A percentile compares a stretch with the other conserved stretches of the same genome.
Evolutionary conservation across 768 basidiomycete genomes (phyloP).

Genomic region (Kwoniella sp.): DNA sequence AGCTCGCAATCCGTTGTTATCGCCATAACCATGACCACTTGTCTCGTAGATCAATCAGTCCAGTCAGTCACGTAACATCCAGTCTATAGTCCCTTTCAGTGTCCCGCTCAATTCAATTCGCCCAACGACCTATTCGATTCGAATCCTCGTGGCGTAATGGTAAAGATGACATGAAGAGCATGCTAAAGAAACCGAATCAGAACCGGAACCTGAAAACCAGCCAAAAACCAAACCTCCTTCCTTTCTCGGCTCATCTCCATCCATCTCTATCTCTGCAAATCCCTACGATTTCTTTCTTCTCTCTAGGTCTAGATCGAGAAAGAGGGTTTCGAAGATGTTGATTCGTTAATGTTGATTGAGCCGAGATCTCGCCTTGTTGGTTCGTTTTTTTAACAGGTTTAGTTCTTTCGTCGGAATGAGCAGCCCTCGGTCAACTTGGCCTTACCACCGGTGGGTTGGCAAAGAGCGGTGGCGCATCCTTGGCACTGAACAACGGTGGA

Average conservation of each 20-base stretch:
- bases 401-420: conserved; percentile 92
- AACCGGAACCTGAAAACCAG: conserved; percentile 2
- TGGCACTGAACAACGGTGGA: conserved; percentile 95
- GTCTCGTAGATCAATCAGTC: too few species aligned
- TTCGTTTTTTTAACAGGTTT: conserved; percentile 27
- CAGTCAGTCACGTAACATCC: too few species aligned
- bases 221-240: background rate
- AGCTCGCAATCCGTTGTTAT: too few species aligned
- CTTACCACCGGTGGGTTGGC: conserved; percentile 98
- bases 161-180: conserved; percentile 27
- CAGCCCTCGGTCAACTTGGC: conserved; percentile 97
- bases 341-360: background rate
- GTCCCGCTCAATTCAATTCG: too few species aligned
- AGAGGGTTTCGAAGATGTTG: background rate
- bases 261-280: background rate
- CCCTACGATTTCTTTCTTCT: conserved; percentile 1
- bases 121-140: too few species aligned
- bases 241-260: background rate
- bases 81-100: too few species aligned
- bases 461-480: conserved; percentile 88
- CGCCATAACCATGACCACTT: too few species aligned
- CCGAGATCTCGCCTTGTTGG: conserved; percentile 10
- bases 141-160: conserved; percentile 16
- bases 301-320: conserved; percentile 7
- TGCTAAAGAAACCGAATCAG: conserved; percentile 25